A percentile compares a stretch with the other conserved stretches of the same genome.
Evolutionary conservation across 495 filamentous ascomycete genomes (phyloP).

Genomic region (Lasiosphaeria hispida): DNA sequence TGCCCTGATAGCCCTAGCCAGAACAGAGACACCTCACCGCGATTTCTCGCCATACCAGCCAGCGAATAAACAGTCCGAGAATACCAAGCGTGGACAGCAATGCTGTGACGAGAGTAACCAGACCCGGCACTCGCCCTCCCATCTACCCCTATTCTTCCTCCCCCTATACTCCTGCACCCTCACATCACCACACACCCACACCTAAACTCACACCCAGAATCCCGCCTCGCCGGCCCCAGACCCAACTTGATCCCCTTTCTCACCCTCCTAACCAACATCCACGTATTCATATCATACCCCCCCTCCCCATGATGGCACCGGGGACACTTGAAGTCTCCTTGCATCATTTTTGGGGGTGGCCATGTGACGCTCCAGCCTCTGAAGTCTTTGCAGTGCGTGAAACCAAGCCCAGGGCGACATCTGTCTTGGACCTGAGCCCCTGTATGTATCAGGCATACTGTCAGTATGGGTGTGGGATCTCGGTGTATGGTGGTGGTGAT

Average conservation of each 20-base stretch:
- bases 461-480: too few relatives aligned
- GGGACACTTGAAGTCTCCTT: constrained; percentile 23
- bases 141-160: background rate
- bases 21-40: too few relatives aligned
- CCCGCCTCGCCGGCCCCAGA: constrained; percentile 32
- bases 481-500: too few relatives aligned
- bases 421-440: constrained; percentile 33
- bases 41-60: too few relatives aligned
- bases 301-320: constrained; percentile 24
- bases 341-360: background rate
- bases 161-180: too few relatives aligned
- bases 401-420: constrained; percentile 38
- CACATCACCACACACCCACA: constrained; percentile 37
- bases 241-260: constrained; percentile 35
- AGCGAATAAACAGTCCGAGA: too few relatives aligned
- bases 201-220: constrained; percentile 33
- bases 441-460: too few relatives aligned
- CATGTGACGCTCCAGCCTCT: background rate
- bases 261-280: constrained; percentile 34
- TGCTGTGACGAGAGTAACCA: too few relatives aligned
- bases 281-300: constrained; percentile 36
- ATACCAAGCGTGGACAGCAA: too few relatives aligned
- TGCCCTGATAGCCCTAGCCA: too few relatives aligned
- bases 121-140: background rate
- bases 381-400: constrained; percentile 36